Conservation (phyloP, 371 early-diverging fungal species). For the Mucor mucedo region DNA sequence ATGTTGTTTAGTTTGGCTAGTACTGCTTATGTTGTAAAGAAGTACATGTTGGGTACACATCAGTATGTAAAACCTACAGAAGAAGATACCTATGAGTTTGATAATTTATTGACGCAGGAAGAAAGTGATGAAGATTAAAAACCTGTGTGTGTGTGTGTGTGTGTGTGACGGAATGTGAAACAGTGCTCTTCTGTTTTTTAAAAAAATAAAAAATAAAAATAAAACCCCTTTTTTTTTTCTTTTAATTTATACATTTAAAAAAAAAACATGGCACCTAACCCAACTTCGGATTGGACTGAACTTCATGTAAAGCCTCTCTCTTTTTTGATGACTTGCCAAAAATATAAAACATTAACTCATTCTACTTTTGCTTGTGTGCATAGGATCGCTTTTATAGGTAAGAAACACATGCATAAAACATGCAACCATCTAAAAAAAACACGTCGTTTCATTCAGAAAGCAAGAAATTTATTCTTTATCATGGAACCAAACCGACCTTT, state of each 20-base stretch:
- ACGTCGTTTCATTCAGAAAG: constrained; percentile 45
- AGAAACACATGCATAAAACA: background rate
- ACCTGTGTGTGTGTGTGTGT: too few species aligned
- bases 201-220: background rate
- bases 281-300: constrained; percentile 60
- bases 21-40: constrained; percentile 22
- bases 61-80: constrained; percentile 2
- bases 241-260: constrained; percentile 5
- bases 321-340: background rate
- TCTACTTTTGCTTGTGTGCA: background rate
- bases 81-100: constrained; percentile 27
- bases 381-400: constrained; percentile 61
- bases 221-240: background rate
- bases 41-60: constrained; percentile 11
- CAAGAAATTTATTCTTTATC: constrained; percentile 84
- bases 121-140: constrained; percentile 2
- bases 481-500: constrained; percentile 87
- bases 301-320: constrained; percentile 40
- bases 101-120: constrained; percentile 13
- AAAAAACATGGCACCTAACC: constrained; percentile 56
- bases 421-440: too few species aligned
- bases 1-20: constrained; percentile 18
- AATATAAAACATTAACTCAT: background rate
- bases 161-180: background rate
- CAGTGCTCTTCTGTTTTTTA: background rate